Evolutionary conservation across 2,329 filamentous ascomycete species (phyloP), one percentile per base, ranked within the genome.

Genomic region (Zasmidium citrigriseum): DNA sequence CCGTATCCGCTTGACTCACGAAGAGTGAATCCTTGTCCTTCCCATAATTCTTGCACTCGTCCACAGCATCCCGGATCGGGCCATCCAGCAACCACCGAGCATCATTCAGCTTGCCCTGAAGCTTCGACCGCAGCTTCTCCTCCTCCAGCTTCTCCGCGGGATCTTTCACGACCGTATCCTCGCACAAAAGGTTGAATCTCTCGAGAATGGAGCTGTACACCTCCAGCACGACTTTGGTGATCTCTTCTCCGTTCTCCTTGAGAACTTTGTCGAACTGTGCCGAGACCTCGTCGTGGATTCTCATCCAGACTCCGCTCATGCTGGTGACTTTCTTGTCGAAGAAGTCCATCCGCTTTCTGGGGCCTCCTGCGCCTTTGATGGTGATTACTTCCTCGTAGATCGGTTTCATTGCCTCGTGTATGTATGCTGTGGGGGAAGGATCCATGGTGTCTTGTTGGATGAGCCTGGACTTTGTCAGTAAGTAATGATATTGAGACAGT

Each of bases 331-430:
- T 29, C 27, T 60, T 52, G 24, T 57, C 24, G 45, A 64, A 50
- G 7, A 25, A 21, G 2, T 23, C 18, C 11, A 38, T 53, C 5
- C 54, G 58, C 11, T 51, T 34, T 24, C 5, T 22, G 18, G 57
- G 57, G 1, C 46, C 29, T 16, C 52, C 57, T 16, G 14, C 52
- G 38, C 62, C 52, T 46, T 60, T 65, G 51, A 66, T 54, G 16
- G 18, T 4, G 7, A 52, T 46, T 20, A 59, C 45, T 22, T 58
- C 34, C 2, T 38, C 52, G 56, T 66, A 66, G 22, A 66, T 51
- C 1, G 64, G 61, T 1, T 45, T 20, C 65, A 67, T 67, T 27
- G 57, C 57, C 10, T 25, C 20, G 20, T 49, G 24, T 9, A 67
- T 25, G 48, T 63, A 63, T 4, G 54, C 46, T 14, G 55, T 53